These are phyloP conservation scores for Ophiostoma quercus DNA, from an alignment of 2,329 filamentous ascomycete genomes.

Conservation along the genomic window DNA sequence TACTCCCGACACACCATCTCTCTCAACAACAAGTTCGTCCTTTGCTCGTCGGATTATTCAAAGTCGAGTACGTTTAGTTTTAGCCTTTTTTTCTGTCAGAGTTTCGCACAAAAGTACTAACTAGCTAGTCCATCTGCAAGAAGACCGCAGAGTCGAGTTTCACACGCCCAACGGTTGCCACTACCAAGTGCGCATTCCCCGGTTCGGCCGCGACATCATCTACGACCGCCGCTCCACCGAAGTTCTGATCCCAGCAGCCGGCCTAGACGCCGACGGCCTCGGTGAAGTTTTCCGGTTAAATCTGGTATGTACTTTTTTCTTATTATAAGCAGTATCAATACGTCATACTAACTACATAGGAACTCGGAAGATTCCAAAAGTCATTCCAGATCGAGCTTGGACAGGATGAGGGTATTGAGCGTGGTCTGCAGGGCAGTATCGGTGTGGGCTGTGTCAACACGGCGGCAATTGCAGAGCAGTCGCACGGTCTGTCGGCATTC, in stretches of 20 bases:
- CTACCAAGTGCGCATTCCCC: conserved; percentile 80
- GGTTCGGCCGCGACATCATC: conserved; percentile 84
- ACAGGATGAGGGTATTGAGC: conserved; percentile 67
- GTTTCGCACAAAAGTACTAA: not conserved
- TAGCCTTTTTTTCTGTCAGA: not conserved
- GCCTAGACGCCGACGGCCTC: conserved; percentile 75
- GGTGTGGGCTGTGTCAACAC: conserved; percentile 81
- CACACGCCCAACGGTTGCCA: conserved; percentile 86
- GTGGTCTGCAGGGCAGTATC: conserved; percentile 80
- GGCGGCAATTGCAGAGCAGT: conserved; percentile 78
- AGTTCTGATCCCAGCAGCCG: conserved; percentile 79
- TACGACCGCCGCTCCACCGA: conserved; percentile 82
- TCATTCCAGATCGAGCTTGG: conserved; percentile 89
- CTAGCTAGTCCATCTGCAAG: conserved; percentile 69
- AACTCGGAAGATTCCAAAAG: conserved; percentile 88
- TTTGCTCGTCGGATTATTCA: conserved; percentile 85
- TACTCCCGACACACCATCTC: conserved; percentile 88
- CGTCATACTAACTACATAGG: conserved; percentile 34
- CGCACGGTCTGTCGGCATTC: conserved; percentile 86
- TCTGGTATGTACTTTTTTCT: conserved; percentile 38
- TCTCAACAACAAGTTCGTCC: conserved; percentile 83
- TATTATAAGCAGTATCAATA: not conserved
- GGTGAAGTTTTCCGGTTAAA: conserved; percentile 93
- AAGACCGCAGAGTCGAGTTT: conserved; percentile 85
- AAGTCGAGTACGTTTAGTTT: conserved; percentile 58